Conservation (phyloP, 352 stramenopile species). For the Globisporangium spinosum region DNA sequence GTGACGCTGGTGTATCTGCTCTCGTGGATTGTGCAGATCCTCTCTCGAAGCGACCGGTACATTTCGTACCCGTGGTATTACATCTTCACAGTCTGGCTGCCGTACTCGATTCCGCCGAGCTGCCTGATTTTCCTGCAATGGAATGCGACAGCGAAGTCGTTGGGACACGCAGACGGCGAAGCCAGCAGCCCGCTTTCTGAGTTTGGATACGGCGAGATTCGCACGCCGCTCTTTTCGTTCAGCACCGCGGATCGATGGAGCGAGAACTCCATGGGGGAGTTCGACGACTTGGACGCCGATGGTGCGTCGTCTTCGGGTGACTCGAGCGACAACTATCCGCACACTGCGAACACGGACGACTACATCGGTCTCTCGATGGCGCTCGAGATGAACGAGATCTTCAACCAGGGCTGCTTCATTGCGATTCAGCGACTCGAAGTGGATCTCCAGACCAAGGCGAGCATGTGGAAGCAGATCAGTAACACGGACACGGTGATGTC, state of each 20-base stretch:
- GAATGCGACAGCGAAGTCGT: constrained; percentile 82
- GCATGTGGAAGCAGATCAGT: constrained; percentile 68
- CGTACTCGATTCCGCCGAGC: constrained; percentile 79
- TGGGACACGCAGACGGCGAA: constrained; percentile 49
- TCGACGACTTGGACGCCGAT: constrained; percentile 44
- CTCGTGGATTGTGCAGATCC: constrained; percentile 81
- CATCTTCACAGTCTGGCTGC: constrained; percentile 86
- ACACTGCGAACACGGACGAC: constrained; percentile 30
- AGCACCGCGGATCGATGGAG: constrained; percentile 65
- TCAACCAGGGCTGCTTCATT: constrained; percentile 71
- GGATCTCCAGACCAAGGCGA: constrained; percentile 32
- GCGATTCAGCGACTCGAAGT: constrained; percentile 66
- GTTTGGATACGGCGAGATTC: constrained; percentile 65
- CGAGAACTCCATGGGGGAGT: constrained; percentile 31
- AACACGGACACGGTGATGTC: constrained; percentile 80
- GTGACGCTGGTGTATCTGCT: constrained; percentile 84
- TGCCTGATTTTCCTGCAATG: constrained; percentile 87
- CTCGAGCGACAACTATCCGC: constrained; percentile 13
- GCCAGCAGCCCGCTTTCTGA: constrained; percentile 52
- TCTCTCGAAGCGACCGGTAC: constrained; percentile 47
- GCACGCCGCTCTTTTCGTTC: constrained; percentile 76
- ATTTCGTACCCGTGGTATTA: constrained; percentile 89
- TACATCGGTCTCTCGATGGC: constrained; percentile 81
- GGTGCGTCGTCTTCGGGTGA: constrained; percentile 12
- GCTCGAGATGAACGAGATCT: constrained; percentile 79